phyloP scores from a whole-genome alignment of 2,329 filamentous ascomycete species.

The Talaromyces marneffei region DNA sequence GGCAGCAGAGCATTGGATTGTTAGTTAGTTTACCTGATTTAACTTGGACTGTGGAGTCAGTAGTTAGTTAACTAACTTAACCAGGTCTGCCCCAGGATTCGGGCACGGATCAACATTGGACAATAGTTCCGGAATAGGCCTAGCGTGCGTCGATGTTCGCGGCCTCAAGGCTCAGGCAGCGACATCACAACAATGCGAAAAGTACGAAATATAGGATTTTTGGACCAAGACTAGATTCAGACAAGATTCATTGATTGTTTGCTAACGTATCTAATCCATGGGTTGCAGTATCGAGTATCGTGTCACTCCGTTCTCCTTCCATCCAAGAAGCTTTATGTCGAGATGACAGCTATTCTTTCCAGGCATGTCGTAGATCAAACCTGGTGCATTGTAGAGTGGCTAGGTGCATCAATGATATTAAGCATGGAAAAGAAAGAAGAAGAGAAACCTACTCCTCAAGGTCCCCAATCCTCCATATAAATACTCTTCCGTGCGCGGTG shows the following conservation, averaged over 20 bases:
- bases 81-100: conserved; percentile 4
- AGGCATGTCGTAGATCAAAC: background rate
- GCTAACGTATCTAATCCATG: background rate
- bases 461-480: no score
- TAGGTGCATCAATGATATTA: no score
- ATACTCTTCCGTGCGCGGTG: no score
- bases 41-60: background rate
- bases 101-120: background rate
- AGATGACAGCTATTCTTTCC: no score
- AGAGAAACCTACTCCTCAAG: no score
- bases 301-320: background rate
- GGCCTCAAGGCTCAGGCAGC: background rate
- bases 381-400: no score
- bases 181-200: background rate
- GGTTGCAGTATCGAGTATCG: no score
- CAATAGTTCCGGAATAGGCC: background rate
- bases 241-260: background rate
- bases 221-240: background rate
- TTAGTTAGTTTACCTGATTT: background rate
- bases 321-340: no score
- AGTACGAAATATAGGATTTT: background rate
- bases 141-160: background rate
- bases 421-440: no score
- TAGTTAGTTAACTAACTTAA: no score
- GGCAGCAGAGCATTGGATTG: background rate